These are phyloP conservation scores for Hippophae tibetana DNA, from an alignment of 306 rosid species.

Conservation along the genomic window DNA sequence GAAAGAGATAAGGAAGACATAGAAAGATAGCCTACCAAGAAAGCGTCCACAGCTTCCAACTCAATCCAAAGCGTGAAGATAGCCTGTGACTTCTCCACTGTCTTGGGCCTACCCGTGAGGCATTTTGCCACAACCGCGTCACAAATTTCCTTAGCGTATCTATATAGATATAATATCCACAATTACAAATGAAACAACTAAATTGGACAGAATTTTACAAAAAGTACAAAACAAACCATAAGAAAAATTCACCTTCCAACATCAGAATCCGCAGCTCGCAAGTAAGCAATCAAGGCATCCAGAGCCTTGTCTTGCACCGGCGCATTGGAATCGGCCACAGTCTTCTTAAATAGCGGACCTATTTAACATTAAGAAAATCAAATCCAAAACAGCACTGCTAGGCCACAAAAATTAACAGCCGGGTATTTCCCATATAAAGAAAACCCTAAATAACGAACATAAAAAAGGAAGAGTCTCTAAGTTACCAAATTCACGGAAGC, in stretches of 20 bases:
- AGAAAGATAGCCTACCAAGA: constrained; percentile 48
- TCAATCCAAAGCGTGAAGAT: constrained; percentile 91
- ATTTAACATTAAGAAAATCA: constrained; percentile 6
- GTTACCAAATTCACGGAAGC: constrained; percentile 91
- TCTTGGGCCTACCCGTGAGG: constrained; percentile 93
- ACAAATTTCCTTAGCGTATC: constrained; percentile 82
- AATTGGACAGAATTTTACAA: too few species aligned
- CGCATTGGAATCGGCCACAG: constrained; percentile 88
- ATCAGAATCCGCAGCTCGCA: constrained; percentile 95
- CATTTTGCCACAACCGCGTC: constrained; percentile 90
- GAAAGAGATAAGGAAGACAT: constrained; percentile 7
- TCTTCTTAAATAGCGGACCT: constrained; percentile 77
- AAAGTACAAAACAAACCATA: background rate
- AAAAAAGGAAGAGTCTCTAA: background rate
- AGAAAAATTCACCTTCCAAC: constrained; percentile 56
- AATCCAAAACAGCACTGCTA: constrained; percentile 19
- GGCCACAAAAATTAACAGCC: constrained; percentile 16
- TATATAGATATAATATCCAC: constrained; percentile 14
- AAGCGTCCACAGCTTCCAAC: constrained; percentile 91
- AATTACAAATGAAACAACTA: background rate
- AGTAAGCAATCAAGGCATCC: constrained; percentile 80
- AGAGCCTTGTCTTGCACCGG: constrained; percentile 99
- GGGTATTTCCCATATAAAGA: constrained; percentile 21
- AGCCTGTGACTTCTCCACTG: constrained; percentile 98
- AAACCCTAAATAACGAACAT: constrained; percentile 27